Base-by-base conservation (phyloP, 1,139 yeast genomes). In the Williopsis jadinii region DNA sequence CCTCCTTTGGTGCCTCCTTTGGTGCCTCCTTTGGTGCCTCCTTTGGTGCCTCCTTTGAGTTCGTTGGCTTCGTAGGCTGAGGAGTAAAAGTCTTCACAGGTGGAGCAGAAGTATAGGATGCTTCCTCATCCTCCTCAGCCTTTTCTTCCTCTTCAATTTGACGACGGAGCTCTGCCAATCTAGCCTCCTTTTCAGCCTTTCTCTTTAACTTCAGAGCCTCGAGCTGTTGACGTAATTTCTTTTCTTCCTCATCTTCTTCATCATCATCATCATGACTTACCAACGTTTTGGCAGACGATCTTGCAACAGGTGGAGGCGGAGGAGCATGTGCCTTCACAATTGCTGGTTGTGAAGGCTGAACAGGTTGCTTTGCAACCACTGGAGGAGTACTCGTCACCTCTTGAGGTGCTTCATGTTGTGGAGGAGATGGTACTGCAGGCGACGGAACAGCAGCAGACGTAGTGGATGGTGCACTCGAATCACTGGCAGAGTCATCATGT, bases 181-280 rank as follows among this genome's bases (percentile, higher is more conserved):
- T 35, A 63, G 74, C 45, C 62, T 73, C 44, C 61, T 71, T 41
- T 60, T 66, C 53, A 8, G 49, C 50, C 38, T 49, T 52, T 42
- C 50, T 54, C 37, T 52, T 54, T 37, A 42, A 34, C 30, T 46
- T 50, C 36, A 52, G 34, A 10, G 53, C 54, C 31, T 46, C 54
- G 2, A 52, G 41, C 34, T 49, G 54, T 32, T 46, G 41, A 32
- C 53, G 53, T 9, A 52, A 39, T 31, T 40, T 41, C 28, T 34
- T 39, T 34, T 52, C 56, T 27, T 52, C 56, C 28, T 52, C 56
- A 43, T 52, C 55, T 13, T 45, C 54, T 2, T 50, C 54, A 9
- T 48, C 53, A 3, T 45, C 49, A 11, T 41, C 45, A 11, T 28
- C 43, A 8, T 24, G 34, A 19, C 28, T 14, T 3, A 32, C 29